Evolutionary conservation across 176 grass and related monocot genomes (phyloP), one percentile per base, ranked within the genome.

Genomic region (Pharus latifolius): DNA sequence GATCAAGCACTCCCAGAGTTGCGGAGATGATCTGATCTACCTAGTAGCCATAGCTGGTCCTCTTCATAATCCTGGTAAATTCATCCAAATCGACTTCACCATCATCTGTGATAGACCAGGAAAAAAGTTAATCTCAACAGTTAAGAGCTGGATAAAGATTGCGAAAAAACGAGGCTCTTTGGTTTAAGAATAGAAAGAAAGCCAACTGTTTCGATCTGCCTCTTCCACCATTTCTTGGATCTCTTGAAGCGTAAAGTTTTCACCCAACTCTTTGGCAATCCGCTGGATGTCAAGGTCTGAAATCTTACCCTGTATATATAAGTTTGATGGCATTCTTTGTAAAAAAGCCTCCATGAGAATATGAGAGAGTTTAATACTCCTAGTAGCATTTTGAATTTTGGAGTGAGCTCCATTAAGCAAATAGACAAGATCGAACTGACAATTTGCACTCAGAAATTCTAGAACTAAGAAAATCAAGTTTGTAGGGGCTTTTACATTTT

Each of bases 191-290:
- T 0, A 32, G n/a, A 25, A 34, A 50, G 45, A 63, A 38, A 23
- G 6, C 65, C 51, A 52, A 99, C 95, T 84, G 22, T 99, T 78
- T 50, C 73, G 63, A 83, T 99, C 95, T 11, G 95, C 95, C 72
- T 78, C 87, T 40, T 81, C 71, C 41, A 99, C 74, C 95, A 99
- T 99, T 57, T 91, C 95, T 58, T 78, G 80, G 37, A 99, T 99
- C 76, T 99, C 90, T 15, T 88, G 67, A 20, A 82, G 60, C n/a
- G 87, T 88, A 76, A 94, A 88, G 27, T 76, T 91, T 60, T 86
- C 76, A 54, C 96, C 96, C n/a, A 99, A 56, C 10, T 94, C 96
- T 63, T 79, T 88, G 31, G 96, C 84, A 37, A 88, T 81, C 22
- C 62, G 76, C 76, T 99, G 96, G 48, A 95, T 94, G 56, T 91